Base-by-base conservation (phyloP, 2,329 filamentous ascomycete species). In the Aspergillus phoenicis region DNA sequence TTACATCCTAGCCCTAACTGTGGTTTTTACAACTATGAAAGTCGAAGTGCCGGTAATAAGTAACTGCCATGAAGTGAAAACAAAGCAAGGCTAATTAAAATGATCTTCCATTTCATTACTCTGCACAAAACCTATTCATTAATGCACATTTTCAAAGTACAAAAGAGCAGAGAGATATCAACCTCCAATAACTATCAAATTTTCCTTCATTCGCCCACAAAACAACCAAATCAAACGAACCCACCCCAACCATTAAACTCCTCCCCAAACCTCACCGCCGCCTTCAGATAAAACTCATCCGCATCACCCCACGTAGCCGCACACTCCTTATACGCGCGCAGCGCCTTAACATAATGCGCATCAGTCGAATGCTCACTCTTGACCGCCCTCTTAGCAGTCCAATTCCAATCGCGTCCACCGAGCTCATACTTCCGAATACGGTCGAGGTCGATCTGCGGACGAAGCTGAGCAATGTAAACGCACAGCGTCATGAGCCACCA, bases 401-500 rank as follows among this genome's bases (percentile, higher is more conserved):
- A 91, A 5, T 86, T 84, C 95, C 95, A 99, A 53, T 85, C 83
- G 68, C 87, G 87, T 1, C 82, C 85, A 41, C 85, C 82, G n/a
- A 87, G 69, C 48, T 91, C 86, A 45, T 83, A 81, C 0, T 82
- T 73, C 5, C 82, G 81, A 60, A 95, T 83, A 28, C 84, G 82
- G 59, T 89, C 84, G n/a, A 85, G 79, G 58, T 90, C 84, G 59
- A 97, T 86, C 60, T 82, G 79, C 0, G 93, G 95, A 20, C 94
- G 84, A 26, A 89, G 79, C 70, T 91, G 89, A 2, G 87, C 80
- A 57, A 97, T 86, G 72, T 95, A 98, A 10, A 93, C 85, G 0
- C 87, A 85, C 45, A 97, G 75, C 0, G 89, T 87, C 45, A 97
- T 84, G 5, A 99, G 79, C 91, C 92, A 97, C 93, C 95, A 98